Conservation (phyloP, 768 basidiomycete genomes). For the Mrakia gelida region DNA sequence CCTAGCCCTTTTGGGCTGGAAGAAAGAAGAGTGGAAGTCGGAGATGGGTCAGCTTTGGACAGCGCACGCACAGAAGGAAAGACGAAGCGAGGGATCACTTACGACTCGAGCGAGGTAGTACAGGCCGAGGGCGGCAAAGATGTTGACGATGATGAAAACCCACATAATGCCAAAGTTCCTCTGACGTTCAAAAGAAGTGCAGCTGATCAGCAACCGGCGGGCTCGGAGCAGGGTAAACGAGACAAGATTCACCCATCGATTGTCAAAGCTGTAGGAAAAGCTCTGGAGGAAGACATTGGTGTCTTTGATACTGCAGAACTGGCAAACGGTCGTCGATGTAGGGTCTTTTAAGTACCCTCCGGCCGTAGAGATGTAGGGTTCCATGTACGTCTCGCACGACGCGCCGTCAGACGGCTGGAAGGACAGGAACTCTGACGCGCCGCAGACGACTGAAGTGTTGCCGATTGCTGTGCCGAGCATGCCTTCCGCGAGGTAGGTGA, state of each 20-base stretch:
- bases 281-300: constrained; percentile 7
- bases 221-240: not conserved
- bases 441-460: constrained; percentile 39
- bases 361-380: constrained; percentile 58
- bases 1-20: constrained; percentile 35
- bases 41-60: not conserved
- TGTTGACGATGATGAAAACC: not conserved
- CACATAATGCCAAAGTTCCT: constrained; percentile 5
- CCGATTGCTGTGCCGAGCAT: constrained; percentile 37
- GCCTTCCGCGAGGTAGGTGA: constrained; percentile 43
- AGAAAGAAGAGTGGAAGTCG: not conserved
- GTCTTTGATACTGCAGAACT: constrained; percentile 54
- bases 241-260: not conserved
- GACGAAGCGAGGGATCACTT: not conserved
- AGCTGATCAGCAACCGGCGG: not conserved
- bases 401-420: constrained; percentile 70
- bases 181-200: not conserved
- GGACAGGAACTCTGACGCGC: constrained; percentile 36
- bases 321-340: constrained; percentile 57
- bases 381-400: constrained; percentile 66
- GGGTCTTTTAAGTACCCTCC: constrained; percentile 68
- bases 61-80: not conserved
- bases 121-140: not conserved
- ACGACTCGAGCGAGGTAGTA: not conserved
- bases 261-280: not conserved